A percentile compares a stretch with the other conserved stretches of the same genome.
phyloP scores from a whole-genome alignment of 495 filamentous ascomycete species.

The Hypoxylon subgilvum region DNA sequence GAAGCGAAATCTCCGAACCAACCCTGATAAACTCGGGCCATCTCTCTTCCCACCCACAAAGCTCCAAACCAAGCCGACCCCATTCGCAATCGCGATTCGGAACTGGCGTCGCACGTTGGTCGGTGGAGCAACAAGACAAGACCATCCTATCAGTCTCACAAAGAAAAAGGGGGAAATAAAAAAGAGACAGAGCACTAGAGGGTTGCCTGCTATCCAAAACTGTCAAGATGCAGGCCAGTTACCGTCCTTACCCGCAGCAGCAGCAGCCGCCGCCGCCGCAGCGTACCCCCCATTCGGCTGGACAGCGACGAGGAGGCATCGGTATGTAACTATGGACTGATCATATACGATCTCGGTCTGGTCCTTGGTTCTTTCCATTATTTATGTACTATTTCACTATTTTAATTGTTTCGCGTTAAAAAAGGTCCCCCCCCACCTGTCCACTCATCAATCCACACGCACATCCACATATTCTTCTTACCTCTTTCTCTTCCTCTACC shows the following conservation, averaged over 20 bases:
- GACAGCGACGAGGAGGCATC: constrained; percentile 54
- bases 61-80: background rate
- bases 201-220: constrained; percentile 9
- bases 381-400: background rate
- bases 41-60: constrained; percentile 3
- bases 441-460: constrained; percentile 13
- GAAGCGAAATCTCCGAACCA: constrained; percentile 36
- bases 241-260: constrained; percentile 54
- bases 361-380: background rate
- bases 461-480: constrained; percentile 16
- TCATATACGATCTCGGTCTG: constrained; percentile 9
- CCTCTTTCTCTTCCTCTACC: too few species aligned
- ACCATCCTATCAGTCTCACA: constrained; percentile 28
- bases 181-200: constrained; percentile 4
- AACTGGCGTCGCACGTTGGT: constrained; percentile 31
- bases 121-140: constrained; percentile 25
- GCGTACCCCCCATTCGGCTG: constrained; percentile 48
- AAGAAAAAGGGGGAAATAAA: constrained; percentile 1
- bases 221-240: constrained; percentile 55
- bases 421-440: constrained; percentile 8
- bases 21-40: constrained; percentile 31
- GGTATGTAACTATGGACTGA: constrained; percentile 46
- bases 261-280: constrained; percentile 47
- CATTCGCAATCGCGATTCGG: constrained; percentile 34
- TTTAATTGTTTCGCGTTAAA: constrained; percentile 16